phyloP scores from a whole-genome alignment of 306 rosid genomes.

The Vicia faba region DNA sequence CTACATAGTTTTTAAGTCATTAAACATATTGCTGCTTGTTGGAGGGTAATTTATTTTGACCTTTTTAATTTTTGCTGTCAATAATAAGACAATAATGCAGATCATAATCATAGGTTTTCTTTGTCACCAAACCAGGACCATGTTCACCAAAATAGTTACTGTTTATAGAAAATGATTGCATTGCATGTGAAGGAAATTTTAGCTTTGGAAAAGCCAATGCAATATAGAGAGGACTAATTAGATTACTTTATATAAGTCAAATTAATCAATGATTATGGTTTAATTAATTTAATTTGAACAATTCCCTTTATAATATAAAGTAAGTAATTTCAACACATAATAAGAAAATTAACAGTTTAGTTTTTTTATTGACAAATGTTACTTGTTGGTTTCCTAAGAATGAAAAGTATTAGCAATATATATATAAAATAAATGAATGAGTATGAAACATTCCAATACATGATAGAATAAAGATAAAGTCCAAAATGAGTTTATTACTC shows the following conservation, averaged over 20 bases:
- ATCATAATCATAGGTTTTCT: background rate
- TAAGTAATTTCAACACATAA: background rate
- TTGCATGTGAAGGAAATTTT: slow-evolving; percentile 9
- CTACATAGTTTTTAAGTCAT: too few relatives aligned
- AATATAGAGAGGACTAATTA: background rate
- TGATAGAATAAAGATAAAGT: too few relatives aligned
- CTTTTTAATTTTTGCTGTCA: background rate
- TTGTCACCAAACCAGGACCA: slow-evolving; percentile 19
- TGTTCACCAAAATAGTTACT: background rate
- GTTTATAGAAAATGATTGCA: slow-evolving; percentile 3
- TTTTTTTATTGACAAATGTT: background rate
- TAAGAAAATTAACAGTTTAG: background rate
- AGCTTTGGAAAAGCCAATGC: slow-evolving; percentile 7
- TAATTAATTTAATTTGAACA: background rate
- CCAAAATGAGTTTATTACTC: too few relatives aligned
- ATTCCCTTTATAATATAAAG: background rate
- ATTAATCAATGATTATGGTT: background rate
- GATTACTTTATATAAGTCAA: background rate
- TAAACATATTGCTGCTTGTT: background rate
- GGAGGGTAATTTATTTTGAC: slow-evolving; percentile 29
- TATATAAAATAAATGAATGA: too few relatives aligned
- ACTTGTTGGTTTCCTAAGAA: background rate
- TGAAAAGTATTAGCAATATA: background rate
- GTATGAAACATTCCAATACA: too few relatives aligned
- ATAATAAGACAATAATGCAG: background rate